Evolutionary conservation across 441 rosid genomes (phyloP).

Genomic region (Bruguiera hainesii): DNA sequence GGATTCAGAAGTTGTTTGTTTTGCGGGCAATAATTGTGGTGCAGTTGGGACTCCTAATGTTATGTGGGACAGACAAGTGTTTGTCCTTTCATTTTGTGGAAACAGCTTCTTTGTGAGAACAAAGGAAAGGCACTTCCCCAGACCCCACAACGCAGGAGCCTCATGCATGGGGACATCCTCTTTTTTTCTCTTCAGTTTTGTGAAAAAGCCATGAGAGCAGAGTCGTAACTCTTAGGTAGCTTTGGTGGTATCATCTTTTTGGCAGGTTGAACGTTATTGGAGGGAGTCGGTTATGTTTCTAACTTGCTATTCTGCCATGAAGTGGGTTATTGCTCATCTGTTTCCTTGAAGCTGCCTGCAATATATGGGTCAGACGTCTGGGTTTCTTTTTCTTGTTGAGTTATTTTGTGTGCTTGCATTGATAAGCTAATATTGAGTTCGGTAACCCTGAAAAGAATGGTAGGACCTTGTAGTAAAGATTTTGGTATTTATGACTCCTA

Average conservation of each 20-base stretch:
- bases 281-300: conserved; percentile 2
- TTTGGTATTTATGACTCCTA: too few relatives aligned
- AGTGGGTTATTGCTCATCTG: background rate
- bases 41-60: background rate
- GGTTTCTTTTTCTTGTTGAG: background rate
- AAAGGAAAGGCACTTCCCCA: too few relatives aligned
- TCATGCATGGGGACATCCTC: too few relatives aligned
- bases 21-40: background rate
- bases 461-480: too few relatives aligned
- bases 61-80: background rate
- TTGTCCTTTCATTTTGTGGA: background rate
- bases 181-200: background rate
- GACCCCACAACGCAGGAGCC: too few relatives aligned
- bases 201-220: background rate
- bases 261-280: background rate
- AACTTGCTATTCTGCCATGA: background rate
- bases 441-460: too few relatives aligned
- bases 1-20: background rate
- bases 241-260: background rate
- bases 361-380: background rate
- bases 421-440: too few relatives aligned
- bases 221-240: background rate
- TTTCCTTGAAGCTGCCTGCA: background rate
- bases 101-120: too few relatives aligned
- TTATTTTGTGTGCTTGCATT: background rate